phyloP scores from a whole-genome alignment of 2,329 filamentous ascomycete genomes.

The Alternaria arborescens region DNA sequence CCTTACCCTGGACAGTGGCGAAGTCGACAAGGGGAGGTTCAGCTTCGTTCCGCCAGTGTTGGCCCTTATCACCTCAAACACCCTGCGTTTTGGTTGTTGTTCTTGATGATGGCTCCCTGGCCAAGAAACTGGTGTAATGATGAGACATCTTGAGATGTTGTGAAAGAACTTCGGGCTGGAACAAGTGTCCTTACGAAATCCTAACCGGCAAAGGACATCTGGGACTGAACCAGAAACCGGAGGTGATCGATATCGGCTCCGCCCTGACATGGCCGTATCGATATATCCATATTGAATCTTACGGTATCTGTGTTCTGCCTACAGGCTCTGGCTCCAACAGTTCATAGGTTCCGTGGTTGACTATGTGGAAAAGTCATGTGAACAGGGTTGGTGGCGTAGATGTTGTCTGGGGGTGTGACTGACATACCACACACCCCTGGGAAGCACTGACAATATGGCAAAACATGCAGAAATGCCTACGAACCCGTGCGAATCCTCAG shows the following conservation, averaged over 20 bases:
- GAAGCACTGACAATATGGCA: neutral
- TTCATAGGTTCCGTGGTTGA: neutral
- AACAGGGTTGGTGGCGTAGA: neutral
- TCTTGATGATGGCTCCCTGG: too few species aligned
- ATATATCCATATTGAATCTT: neutral
- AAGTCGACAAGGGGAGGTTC: conserved; percentile 31
- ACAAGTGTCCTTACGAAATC: neutral
- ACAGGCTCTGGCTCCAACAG: neutral
- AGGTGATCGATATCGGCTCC: conserved; percentile 25
- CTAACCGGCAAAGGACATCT: conserved; percentile 39
- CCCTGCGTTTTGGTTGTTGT: conserved; percentile 26
- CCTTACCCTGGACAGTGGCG: conserved; percentile 36
- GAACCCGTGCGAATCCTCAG: neutral
- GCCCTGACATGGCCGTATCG: neutral
- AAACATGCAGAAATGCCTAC: too few species aligned
- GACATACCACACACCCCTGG: neutral
- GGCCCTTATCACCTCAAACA: too few species aligned
- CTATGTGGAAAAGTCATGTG: neutral
- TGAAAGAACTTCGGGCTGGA: accelerated
- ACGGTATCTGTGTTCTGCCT: too few species aligned
- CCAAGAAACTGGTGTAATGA: too few species aligned
- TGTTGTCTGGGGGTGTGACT: neutral
- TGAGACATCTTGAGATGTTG: too few species aligned
- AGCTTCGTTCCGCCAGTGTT: too few species aligned
- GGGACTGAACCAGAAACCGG: conserved; percentile 31